Evolutionary conservation across 2,329 filamentous ascomycete species (phyloP), one percentile per base, ranked within the genome.

Genomic region (Cordyceps cateniannulata): DNA sequence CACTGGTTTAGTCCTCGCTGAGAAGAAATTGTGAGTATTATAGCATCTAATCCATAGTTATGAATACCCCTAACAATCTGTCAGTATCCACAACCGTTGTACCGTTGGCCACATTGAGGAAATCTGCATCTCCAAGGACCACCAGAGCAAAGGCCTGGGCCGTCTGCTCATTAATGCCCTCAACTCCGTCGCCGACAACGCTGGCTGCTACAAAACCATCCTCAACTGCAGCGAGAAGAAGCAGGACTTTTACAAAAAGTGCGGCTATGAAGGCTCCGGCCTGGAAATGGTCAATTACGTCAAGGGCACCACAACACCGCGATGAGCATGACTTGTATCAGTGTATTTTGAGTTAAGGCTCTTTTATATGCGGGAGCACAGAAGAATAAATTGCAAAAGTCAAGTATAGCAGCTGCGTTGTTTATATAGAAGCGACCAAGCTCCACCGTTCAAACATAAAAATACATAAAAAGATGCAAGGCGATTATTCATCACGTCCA

Each of bases 41-140:
- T 16, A 14, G 2, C 16, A 5, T 24, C 27, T 22, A 10, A 24
- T 50, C 14, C 8, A 20, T 2, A 42, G 18, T 8, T 42, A 16
- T 14, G n/a, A n/a, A 22, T 18, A 29, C 24, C 10, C 18, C 45
- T 57, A 14, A 57, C 45, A 38, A 12, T 20, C 6, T 27, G 8
- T 3, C n/a, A 84, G 81, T 66, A 88, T 90, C 64, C 86, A 89
- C 68, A 80, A 85, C 62, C 80, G 87, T 25, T 85, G 85, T 22
- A 75, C 83, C 16, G 88, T 91, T 5, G 90, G 90, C 1, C 90
- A 95, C 69, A 89, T 95, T 69, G 90, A 95, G 74, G 90, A 95
- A 71, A 93, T 95, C 69, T 88, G 90, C 3, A 87, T 95, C 32
- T 81, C 86, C 55, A 87, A 88, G 73, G 86, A 89, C 61, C 87